phyloP scores from a whole-genome alignment of 1,284 basidiomycete genomes.

The Ustilago cynodontis region DNA sequence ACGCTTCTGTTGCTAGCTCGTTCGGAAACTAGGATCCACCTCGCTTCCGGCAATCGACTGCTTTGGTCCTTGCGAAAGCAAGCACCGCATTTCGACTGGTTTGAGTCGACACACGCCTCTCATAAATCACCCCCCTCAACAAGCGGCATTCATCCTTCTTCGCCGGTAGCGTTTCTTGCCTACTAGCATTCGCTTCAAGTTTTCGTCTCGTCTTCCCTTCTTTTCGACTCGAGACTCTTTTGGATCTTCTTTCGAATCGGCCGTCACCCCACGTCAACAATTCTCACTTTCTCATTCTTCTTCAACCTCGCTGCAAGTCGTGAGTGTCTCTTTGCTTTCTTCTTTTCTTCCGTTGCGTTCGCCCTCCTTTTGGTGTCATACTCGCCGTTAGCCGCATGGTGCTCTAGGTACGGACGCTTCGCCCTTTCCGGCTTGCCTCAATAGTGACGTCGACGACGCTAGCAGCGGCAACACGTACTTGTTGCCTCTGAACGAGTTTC shows the following conservation, averaged over 20 bases:
- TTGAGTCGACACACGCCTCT: constrained; percentile 14
- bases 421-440: constrained; percentile 18
- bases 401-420: neutral
- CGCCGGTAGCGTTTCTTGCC: constrained; percentile 5
- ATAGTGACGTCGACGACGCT: constrained; percentile 48
- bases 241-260: neutral
- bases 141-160: constrained; percentile 37
- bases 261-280: constrained; percentile 3
- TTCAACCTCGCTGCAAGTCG: constrained; percentile 32
- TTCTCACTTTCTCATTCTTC: neutral
- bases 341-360: neutral
- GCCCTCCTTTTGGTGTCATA: neutral
- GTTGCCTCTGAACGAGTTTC: neutral
- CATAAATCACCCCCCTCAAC: constrained; percentile 43
- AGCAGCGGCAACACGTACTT: constrained; percentile 28
- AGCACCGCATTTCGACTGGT: constrained; percentile 14
- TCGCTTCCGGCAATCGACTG: neutral
- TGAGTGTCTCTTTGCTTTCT: constrained; percentile 20
- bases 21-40: neutral
- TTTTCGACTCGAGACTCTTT: neutral
- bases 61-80: constrained; percentile 1
- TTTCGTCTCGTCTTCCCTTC: neutral
- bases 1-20: neutral
- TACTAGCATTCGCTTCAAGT: constrained; percentile 3
- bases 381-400: constrained; percentile 1